phyloP scores from a whole-genome alignment of 2,329 filamentous ascomycete genomes.

The Colletotrichum liaoningense region DNA sequence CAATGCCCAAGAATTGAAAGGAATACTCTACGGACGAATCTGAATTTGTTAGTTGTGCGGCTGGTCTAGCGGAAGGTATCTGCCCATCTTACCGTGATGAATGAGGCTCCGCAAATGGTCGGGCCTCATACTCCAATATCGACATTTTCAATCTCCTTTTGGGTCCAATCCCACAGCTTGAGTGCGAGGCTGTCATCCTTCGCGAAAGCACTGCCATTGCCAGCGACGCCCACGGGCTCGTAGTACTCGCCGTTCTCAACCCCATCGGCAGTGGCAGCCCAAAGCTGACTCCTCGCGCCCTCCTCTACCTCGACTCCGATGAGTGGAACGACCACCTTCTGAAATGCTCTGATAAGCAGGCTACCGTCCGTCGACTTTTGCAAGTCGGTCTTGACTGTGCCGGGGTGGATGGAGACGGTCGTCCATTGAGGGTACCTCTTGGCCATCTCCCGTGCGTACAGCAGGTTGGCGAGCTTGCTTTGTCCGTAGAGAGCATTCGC shows the following conservation, averaged over 20 bases:
- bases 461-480: conserved; percentile 62
- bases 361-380: background rate
- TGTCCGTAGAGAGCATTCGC: conserved; percentile 51
- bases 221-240: conserved; percentile 44
- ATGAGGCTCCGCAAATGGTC: too few relatives aligned
- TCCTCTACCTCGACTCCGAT: conserved; percentile 34
- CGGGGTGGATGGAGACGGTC: conserved; percentile 61
- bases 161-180: conserved; percentile 49
- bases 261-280: conserved; percentile 43
- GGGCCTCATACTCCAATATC: too few relatives aligned
- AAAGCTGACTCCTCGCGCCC: conserved; percentile 44
- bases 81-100: too few relatives aligned
- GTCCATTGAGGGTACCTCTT: conserved; percentile 53
- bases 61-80: too few relatives aligned
- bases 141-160: too few relatives aligned
- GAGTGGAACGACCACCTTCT: too few relatives aligned
- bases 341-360: too few relatives aligned
- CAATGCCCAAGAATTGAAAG: background rate
- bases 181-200: conserved; percentile 42
- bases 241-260: conserved; percentile 46
- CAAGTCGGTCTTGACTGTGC: conserved; percentile 46
- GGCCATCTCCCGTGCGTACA: conserved; percentile 58
- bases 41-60: too few relatives aligned
- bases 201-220: conserved; percentile 35
- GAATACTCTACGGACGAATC: background rate